Evolutionary conservation across 116 monocot genomes (phyloP), one percentile per base, ranked within the genome.

Genomic region (Iris pallida): DNA sequence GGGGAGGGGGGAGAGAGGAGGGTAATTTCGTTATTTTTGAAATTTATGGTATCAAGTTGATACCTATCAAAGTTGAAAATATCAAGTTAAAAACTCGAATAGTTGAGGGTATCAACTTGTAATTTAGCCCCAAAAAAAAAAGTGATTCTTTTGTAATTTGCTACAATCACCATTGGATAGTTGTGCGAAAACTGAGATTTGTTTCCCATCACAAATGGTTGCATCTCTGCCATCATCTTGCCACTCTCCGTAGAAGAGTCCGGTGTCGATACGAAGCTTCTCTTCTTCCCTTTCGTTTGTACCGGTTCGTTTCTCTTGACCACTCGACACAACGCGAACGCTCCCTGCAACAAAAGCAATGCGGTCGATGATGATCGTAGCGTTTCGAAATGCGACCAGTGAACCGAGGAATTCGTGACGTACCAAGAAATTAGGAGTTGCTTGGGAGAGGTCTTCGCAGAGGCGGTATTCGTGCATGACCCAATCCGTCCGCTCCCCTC

Each of bases 391-490:
- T 53, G 14, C 14, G 6, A 48, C 47, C 13, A 43, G 41, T 61
- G 8, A 17, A 47, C 4, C 20, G 17, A 5, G 47, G 10, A 48
- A 15, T 60, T 60, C 2, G n/a, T n/a, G n/a, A n/a, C 45, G 5
- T 81, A 94, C 94, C 83, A 90, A 40, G 71, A 90, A 90, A 60
- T 76, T 79, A 7, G 71, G 66, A 64, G 66, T 65, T 53, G 83
- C 79, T 30, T 79, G 85, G 56, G 81, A 73, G 74, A 79, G 74
- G 58, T 85, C 75, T 72, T 94, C 81, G 16, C 83, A 90, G 20
- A 94, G 83, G 6, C 94, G 94, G 59, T 94, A 94, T 45, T 94
- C 94, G 16, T 94, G 88, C 94, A 94, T 94, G 16, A 94, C 77
- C 94, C 94, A 94, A n/a, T 88, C 85, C 20, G 90, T 94, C 64